phyloP scores from a whole-genome alignment of 169 alveolate genomes.

The Eimeria praecox region DNA sequence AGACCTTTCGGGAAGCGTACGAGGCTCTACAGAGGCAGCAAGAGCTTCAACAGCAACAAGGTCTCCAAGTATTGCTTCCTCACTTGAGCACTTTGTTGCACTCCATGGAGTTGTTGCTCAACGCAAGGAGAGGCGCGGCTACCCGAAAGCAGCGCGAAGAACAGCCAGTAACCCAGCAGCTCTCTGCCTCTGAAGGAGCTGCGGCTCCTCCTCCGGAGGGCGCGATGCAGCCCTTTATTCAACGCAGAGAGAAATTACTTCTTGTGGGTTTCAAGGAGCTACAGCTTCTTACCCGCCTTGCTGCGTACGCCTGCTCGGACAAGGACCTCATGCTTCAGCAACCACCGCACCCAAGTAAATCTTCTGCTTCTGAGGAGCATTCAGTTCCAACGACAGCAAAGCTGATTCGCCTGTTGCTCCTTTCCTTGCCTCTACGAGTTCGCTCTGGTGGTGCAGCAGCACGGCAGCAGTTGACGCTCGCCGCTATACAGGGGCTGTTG shows the following conservation, averaged over 20 bases:
- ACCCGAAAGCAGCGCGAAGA: background rate
- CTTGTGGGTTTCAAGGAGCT: slow-evolving; percentile 79
- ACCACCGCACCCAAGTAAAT: background rate
- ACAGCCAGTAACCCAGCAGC: background rate
- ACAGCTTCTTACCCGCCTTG: slow-evolving; percentile 80
- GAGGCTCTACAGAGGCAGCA: slow-evolving; percentile 44
- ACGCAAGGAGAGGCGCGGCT: slow-evolving; percentile 42
- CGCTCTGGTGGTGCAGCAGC: slow-evolving; percentile 76
- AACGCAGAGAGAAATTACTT: slow-evolving; percentile 17
- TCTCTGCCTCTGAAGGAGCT: background rate
- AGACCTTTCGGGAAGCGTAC: slow-evolving; percentile 19
- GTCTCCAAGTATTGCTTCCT: slow-evolving; percentile 62
- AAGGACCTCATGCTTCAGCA: background rate
- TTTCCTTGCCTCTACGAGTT: slow-evolving; percentile 52
- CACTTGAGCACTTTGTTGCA: slow-evolving; percentile 56
- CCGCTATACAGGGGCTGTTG: slow-evolving; percentile 52
- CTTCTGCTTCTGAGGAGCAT: background rate
- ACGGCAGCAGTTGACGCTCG: slow-evolving; percentile 50
- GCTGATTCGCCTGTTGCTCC: slow-evolving; percentile 56
- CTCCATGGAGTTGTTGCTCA: slow-evolving; percentile 67
- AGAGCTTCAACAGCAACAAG: slow-evolving; percentile 59
- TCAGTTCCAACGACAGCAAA: slow-evolving; percentile 42
- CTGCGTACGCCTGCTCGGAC: slow-evolving; percentile 55
- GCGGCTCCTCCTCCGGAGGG: background rate
- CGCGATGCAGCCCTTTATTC: background rate